Base-by-base conservation (phyloP, 2,329 filamentous ascomycete species). In the Cercospora zeina region DNA sequence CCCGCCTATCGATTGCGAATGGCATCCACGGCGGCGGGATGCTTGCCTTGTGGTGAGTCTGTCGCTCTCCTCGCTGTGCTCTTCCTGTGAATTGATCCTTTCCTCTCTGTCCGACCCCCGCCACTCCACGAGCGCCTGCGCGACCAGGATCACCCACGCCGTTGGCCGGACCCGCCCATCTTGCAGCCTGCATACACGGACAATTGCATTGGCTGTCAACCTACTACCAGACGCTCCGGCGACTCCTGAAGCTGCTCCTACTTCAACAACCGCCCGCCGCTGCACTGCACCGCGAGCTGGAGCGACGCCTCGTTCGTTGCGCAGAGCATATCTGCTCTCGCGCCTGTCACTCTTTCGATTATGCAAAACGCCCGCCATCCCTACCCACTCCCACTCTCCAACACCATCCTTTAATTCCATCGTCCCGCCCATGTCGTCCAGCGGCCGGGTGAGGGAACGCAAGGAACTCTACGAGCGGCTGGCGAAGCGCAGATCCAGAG, bases 371-470 rank as follows among this genome's bases (percentile, higher is more conserved):
- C 24, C 47, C 54, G 61, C 65, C 53, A 63, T 67, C 56, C 50
- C 58, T 64, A 58, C 60, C 62, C 36, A 47, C 59, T 58, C 54
- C 6, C 24, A 27, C 63, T 66, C 58, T 53, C 49, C 61, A 37
- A 36, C 47, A 50, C n/a, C 59, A 16, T 13, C 36, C 21, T 56
- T 61, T 61, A 58, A 54, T 59, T 61, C 61, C 47, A 30, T 31
- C 11, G n/a, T 33, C 47, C 21, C 47, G 47, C 47, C 47, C 64
- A 74, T 74, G 72, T 74, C 73, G 42, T 21, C 56, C 39, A 33
- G 31, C 42, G 24, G 56, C 27, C 45, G 42, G 33, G 56, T 58
- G 56, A 58, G 30, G 33, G 56, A 58, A 45, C 42, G 56, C 31
- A 58, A 58, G 16, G 56, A 58, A 51, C 56, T 58, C 42, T 58